Percentiles rank a stretch among this genome's conserved stretches.
Evolutionary conservation across 2,329 filamentous ascomycete genomes (phyloP).

Genomic region (Xenoacremonium recifei): DNA sequence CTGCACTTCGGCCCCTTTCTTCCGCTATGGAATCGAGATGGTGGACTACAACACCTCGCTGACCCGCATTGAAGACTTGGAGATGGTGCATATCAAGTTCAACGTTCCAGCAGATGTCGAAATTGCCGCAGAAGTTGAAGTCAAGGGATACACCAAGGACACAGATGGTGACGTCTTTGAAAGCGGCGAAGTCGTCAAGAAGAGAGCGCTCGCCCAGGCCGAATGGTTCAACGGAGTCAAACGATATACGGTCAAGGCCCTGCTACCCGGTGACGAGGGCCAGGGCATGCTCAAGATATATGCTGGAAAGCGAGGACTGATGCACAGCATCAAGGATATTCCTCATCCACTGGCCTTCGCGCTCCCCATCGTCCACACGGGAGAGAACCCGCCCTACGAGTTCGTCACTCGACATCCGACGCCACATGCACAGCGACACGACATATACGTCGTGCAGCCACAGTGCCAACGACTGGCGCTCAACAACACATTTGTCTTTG

Average conservation of each 20-base stretch:
- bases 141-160: conserved; percentile 75
- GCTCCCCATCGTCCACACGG: conserved; percentile 85
- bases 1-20: conserved; percentile 82
- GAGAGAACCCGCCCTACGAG: conserved; percentile 91
- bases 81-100: conserved; percentile 88
- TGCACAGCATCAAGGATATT: conserved; percentile 97
- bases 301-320: conserved; percentile 88
- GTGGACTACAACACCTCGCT: conserved; percentile 89
- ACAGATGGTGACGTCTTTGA: conserved; percentile 91
- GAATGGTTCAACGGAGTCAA: conserved; percentile 89
- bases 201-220: conserved; percentile 84
- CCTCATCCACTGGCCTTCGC: conserved; percentile 88
- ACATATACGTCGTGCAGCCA: conserved; percentile 94
- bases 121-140: conserved; percentile 88
- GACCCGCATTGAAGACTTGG: conserved; percentile 82
- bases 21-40: conserved; percentile 77
- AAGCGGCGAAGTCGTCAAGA: conserved; percentile 81
- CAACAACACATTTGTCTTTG: conserved; percentile 98
- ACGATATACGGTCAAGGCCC: conserved; percentile 87
- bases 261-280: conserved; percentile 89
- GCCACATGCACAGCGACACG: conserved; percentile 94
- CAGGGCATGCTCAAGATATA: conserved; percentile 87
- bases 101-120: conserved; percentile 88
- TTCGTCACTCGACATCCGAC: conserved; percentile 93
- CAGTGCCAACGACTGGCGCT: conserved; percentile 85